Percentiles rank a stretch among this genome's conserved stretches.
Evolutionary conservation across 2,329 filamentous ascomycete genomes (phyloP).

Genomic region (Fusarium scirpi): DNA sequence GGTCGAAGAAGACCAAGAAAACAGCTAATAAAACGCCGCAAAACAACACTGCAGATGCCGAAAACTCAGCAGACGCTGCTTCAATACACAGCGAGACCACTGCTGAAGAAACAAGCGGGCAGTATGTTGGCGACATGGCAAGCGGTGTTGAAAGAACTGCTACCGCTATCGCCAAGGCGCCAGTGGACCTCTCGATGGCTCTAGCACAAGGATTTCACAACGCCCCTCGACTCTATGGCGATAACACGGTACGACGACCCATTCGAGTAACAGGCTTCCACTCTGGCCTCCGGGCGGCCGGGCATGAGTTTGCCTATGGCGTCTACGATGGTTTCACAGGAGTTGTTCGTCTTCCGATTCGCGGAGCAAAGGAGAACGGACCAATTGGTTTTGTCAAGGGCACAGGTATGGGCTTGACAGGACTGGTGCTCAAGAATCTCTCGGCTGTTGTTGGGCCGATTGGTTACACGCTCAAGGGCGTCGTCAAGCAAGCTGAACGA

Average conservation of each 20-base stretch:
- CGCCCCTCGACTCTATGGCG: conserved; percentile 76
- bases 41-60: conserved; percentile 8
- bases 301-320: conserved; percentile 71
- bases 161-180: conserved; percentile 65
- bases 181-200: conserved; percentile 70
- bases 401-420: conserved; percentile 71
- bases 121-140: conserved; percentile 64
- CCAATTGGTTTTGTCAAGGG: conserved; percentile 62
- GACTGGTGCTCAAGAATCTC: conserved; percentile 73
- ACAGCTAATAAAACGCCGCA: background rate
- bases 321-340: conserved; percentile 75
- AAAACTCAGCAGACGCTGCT: conserved; percentile 11
- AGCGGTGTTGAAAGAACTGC: conserved; percentile 64
- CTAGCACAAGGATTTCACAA: conserved; percentile 79
- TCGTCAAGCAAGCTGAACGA: conserved; percentile 70
- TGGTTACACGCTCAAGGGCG: conserved; percentile 73
- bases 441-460: conserved; percentile 70
- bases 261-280: conserved; percentile 73
- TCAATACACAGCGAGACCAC: conserved; percentile 34
- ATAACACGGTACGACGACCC: conserved; percentile 74
- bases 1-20: conserved; percentile 7
- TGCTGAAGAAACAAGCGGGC: conserved; percentile 46
- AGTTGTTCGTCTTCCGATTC: conserved; percentile 68
- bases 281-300: conserved; percentile 71
- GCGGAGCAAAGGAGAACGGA: conserved; percentile 67